phyloP scores from a whole-genome alignment of 1,284 basidiomycete species.

The Sporisorium graminicola region DNA sequence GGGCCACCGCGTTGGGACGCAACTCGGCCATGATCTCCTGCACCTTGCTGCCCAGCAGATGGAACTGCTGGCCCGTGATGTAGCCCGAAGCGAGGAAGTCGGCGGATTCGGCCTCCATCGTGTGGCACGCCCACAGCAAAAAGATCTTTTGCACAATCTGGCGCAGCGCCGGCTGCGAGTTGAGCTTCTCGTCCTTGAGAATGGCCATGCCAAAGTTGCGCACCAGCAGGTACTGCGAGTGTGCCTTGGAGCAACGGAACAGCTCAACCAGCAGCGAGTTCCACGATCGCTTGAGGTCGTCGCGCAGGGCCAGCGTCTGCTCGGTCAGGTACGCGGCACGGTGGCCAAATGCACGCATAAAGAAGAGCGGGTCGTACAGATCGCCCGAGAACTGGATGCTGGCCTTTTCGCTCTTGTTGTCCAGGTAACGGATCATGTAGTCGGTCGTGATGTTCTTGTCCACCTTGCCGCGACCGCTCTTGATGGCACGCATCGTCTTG shows the following conservation, averaged over 20 bases:
- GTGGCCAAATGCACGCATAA: conserved; percentile 70
- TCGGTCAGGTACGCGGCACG: conserved; percentile 70
- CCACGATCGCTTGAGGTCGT: conserved; percentile 69
- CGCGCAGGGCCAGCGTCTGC: conserved; percentile 69
- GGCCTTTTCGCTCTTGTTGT: conserved; percentile 64
- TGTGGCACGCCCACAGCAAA: conserved; percentile 57
- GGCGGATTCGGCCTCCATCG: conserved; percentile 64
- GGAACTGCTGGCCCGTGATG: conserved; percentile 68
- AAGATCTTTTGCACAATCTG: conserved; percentile 68
- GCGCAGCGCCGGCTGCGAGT: conserved; percentile 68
- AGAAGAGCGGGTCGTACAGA: conserved; percentile 67
- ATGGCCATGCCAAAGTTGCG: conserved; percentile 71
- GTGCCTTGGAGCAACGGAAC: conserved; percentile 66
- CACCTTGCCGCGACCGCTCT: conserved; percentile 49
- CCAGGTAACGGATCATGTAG: conserved; percentile 69
- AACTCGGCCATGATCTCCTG: conserved; percentile 69
- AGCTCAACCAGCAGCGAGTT: conserved; percentile 70
- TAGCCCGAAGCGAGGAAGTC: conserved; percentile 71
- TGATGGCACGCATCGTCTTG: conserved; percentile 67
- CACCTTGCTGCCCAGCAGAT: conserved; percentile 65
- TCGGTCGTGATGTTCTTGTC: conserved; percentile 66
- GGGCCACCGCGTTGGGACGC: conserved; percentile 67
- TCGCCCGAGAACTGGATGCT: conserved; percentile 54
- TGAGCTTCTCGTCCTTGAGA: conserved; percentile 69
- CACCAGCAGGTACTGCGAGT: conserved; percentile 63